Percentiles rank a stretch among this genome's conserved stretches.
Conservation (phyloP, 306 rosid genomes). For the Citrullus mucosospermus region DNA sequence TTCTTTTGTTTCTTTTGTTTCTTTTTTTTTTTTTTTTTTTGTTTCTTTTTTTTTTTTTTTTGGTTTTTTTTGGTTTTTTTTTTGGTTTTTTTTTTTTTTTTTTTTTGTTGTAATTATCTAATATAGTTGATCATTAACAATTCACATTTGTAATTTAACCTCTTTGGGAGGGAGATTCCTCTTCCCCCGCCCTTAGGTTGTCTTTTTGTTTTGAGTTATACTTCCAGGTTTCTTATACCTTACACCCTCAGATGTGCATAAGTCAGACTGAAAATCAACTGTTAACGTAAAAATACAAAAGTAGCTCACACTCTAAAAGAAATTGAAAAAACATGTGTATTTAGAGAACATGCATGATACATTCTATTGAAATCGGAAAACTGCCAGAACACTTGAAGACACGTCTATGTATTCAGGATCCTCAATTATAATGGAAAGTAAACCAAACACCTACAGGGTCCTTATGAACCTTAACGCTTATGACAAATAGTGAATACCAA, state of each 20-base stretch:
- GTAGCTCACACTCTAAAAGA: not conserved
- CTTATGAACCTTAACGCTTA: not conserved
- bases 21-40: too few relatives aligned
- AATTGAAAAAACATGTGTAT: not conserved
- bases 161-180: not conserved
- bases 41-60: too few relatives aligned
- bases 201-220: not conserved
- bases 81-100: too few relatives aligned
- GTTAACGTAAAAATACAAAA: not conserved
- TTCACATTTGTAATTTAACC: not conserved
- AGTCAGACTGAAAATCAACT: not conserved
- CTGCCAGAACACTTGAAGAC: not conserved
- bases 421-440: not conserved
- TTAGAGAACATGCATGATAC: not conserved
- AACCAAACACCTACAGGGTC: not conserved
- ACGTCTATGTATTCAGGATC: not conserved
- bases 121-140: not conserved
- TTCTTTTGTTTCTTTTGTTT: too few relatives aligned
- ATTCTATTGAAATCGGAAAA: not conserved
- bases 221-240: not conserved
- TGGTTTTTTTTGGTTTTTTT: too few relatives aligned
- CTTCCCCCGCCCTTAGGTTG: not conserved
- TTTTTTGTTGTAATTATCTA: not conserved
- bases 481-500: slow-evolving; percentile 3
- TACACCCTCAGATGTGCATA: not conserved